Conservation (phyloP, 805 yeast species). For the Sugiyamaella qingdaonensis region DNA sequence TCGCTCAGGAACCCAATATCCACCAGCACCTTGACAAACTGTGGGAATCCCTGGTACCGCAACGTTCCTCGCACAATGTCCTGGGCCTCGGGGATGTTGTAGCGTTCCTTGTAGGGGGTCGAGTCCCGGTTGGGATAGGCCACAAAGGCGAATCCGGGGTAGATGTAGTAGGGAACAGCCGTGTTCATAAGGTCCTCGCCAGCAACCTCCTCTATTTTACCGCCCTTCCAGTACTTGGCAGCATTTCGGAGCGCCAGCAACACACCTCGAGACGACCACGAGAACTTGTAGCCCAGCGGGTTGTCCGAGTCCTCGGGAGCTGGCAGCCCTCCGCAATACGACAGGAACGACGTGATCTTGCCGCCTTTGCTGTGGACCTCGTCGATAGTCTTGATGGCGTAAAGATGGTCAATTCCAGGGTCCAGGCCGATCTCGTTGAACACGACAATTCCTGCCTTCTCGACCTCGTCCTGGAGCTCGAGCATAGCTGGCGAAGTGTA, state of each 20-base stretch:
- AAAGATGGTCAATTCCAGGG: constrained; percentile 97
- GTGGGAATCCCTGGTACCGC: constrained; percentile 98
- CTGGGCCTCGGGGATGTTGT: constrained; percentile 94
- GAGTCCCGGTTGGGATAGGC: constrained; percentile 98
- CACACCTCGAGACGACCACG: constrained; percentile 99
- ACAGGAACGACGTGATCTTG: constrained; percentile 86
- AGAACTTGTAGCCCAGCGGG: constrained; percentile 97
- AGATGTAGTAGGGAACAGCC: constrained; percentile 91
- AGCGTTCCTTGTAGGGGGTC: constrained; percentile 85
- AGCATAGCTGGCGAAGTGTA: constrained; percentile 89
- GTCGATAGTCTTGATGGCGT: constrained; percentile 96
- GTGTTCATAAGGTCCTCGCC: constrained; percentile 93
- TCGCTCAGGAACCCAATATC: constrained; percentile 91
- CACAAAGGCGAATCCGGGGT: constrained; percentile 92
- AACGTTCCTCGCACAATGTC: constrained; percentile 95
- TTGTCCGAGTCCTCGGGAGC: constrained; percentile 97
- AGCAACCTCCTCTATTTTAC: constrained; percentile 69
- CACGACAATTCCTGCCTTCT: constrained; percentile 92
- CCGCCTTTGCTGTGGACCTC: constrained; percentile 92
- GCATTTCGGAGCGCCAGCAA: constrained; percentile 90
- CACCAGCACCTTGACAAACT: constrained; percentile 90
- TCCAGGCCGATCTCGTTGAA: constrained; percentile 99
- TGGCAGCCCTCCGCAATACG: constrained; percentile 98
- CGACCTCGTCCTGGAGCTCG: constrained; percentile 77
- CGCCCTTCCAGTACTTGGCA: constrained; percentile 82